These are phyloP conservation scores for Arthromyces matolae DNA, from an alignment of 768 basidiomycete species.

Conservation along the genomic window DNA sequence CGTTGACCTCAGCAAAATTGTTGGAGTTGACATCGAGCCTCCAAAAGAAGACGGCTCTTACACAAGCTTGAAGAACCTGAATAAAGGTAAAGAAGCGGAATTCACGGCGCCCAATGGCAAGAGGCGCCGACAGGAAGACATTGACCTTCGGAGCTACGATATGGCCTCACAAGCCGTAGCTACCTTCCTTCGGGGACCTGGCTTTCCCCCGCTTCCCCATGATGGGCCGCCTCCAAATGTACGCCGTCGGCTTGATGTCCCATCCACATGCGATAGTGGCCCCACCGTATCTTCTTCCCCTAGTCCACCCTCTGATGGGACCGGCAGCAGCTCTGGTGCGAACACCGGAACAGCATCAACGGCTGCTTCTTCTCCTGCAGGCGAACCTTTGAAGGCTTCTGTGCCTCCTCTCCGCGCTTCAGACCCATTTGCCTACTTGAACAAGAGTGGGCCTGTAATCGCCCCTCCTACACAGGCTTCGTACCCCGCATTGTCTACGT, in stretches of 20 bases:
- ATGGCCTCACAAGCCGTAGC: conserved; percentile 53
- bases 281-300: conserved; percentile 16
- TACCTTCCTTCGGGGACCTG: conserved; percentile 41
- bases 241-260: conserved; percentile 32
- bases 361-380: conserved; percentile 26
- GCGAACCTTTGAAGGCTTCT: conserved; percentile 4
- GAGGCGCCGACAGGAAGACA: conserved; percentile 56
- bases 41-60: conserved; percentile 52
- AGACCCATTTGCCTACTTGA: conserved; percentile 63
- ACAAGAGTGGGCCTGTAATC: conserved; percentile 30
- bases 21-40: conserved; percentile 63
- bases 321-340: conserved; percentile 10
- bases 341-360: conserved; percentile 21
- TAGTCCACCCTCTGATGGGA: conserved; percentile 12
- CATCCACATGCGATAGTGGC: neutral
- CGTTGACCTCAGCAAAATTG: conserved; percentile 70
- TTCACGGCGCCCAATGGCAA: conserved; percentile 33
- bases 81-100: conserved; percentile 50
- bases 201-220: conserved; percentile 19
- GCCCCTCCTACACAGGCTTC: conserved; percentile 21
- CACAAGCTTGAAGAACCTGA: conserved; percentile 58
- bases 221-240: conserved; percentile 32
- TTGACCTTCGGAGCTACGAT: conserved; percentile 47
- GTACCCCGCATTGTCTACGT: conserved; percentile 31
- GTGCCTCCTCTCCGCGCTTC: conserved; percentile 23